A percentile compares a stretch with the other conserved stretches of the same genome.
Conservation (phyloP, 805 yeast species). For the Ogataea parapolymorpha region DNA sequence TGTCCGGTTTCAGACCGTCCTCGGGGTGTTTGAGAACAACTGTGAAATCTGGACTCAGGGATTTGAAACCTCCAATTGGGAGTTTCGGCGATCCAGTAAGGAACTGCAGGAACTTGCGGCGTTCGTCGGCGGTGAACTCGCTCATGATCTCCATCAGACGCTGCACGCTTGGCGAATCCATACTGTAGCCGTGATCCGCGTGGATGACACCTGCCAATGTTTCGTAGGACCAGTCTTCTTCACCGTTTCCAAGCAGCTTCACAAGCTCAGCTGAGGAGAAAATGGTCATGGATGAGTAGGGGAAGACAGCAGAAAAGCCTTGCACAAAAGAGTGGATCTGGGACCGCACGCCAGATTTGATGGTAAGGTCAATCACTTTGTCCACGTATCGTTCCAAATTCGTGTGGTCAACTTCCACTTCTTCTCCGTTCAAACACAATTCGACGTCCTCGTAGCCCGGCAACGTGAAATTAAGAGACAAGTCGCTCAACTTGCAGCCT, state of each 20-base stretch:
- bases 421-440: conserved; percentile 54
- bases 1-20: conserved; percentile 63
- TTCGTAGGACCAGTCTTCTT: conserved; percentile 81
- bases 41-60: conserved; percentile 76
- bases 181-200: conserved; percentile 88
- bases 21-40: conserved; percentile 86
- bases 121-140: conserved; percentile 49
- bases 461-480: conserved; percentile 62
- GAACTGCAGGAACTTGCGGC: conserved; percentile 77
- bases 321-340: conserved; percentile 68
- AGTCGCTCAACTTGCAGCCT: conserved; percentile 43
- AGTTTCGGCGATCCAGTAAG: conserved; percentile 90
- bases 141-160: conserved; percentile 61
- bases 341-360: conserved; percentile 58
- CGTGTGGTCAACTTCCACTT: conserved; percentile 42
- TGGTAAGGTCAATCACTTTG: conserved; percentile 52
- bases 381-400: conserved; percentile 60
- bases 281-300: conserved; percentile 65
- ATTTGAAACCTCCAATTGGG: conserved; percentile 91
- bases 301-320: conserved; percentile 84
- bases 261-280: conserved; percentile 75
- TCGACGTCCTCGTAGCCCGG: conserved; percentile 73
- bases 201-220: conserved; percentile 58
- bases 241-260: conserved; percentile 67
- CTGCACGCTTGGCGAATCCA: conserved; percentile 62